These are phyloP conservation scores for Platanthera zijinensis DNA, from an alignment of 106 monocot species.

Conservation along the genomic window DNA sequence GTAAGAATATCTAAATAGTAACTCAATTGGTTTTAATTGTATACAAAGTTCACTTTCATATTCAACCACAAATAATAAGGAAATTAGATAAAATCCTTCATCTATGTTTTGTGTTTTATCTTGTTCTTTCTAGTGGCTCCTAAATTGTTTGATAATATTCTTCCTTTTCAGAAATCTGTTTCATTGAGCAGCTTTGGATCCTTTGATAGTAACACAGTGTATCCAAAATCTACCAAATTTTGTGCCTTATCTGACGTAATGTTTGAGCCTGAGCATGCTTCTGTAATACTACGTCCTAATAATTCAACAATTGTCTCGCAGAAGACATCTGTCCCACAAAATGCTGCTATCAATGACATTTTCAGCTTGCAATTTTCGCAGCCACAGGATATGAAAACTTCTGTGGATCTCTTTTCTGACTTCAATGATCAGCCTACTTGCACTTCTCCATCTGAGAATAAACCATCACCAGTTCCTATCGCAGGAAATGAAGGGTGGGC, in stretches of 20 bases:
- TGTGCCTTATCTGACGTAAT: slow-evolving; percentile 37
- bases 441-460: slow-evolving; percentile 11
- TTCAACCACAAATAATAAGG: slow-evolving; percentile 4
- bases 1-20: slow-evolving; percentile 37
- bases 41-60: background rate
- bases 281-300: slow-evolving; percentile 13
- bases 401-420: slow-evolving; percentile 51
- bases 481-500: slow-evolving; percentile 71
- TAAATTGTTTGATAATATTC: background rate
- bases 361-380: slow-evolving; percentile 28
- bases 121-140: background rate
- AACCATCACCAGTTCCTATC: slow-evolving; percentile 6
- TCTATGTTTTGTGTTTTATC: slow-evolving; percentile 20
- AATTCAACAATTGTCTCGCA: slow-evolving; percentile 3
- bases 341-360: slow-evolving; percentile 16
- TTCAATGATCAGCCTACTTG: slow-evolving; percentile 23
- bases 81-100: slow-evolving; percentile 18
- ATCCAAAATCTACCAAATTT: slow-evolving; percentile 37
- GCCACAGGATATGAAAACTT: slow-evolving; percentile 12
- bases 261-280: slow-evolving; percentile 17
- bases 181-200: slow-evolving; percentile 67
- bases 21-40: slow-evolving; percentile 2
- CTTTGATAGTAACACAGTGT: slow-evolving; percentile 30
- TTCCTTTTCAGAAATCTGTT: slow-evolving; percentile 48
- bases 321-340: slow-evolving; percentile 17